Percentiles rank a stretch among this genome's conserved stretches.
Conservation (phyloP, 2,329 filamentous ascomycete genomes). For the Sporothrix brasiliensis region DNA sequence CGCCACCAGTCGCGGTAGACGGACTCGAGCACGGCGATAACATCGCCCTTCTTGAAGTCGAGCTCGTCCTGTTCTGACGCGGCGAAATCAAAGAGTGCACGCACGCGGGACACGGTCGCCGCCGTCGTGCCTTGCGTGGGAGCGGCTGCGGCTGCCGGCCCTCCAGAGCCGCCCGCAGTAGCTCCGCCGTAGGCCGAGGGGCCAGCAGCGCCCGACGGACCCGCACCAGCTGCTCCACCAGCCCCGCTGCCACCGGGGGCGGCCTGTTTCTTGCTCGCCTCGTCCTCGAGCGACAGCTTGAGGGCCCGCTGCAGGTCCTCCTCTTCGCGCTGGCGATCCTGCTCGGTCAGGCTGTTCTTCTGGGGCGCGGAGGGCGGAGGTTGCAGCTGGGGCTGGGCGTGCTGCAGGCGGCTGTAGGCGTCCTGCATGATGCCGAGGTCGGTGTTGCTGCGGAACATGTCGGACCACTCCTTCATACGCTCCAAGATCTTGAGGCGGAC, state of each 20-base stretch:
- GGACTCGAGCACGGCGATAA: conserved; percentile 95
- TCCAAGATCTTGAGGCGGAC: conserved; percentile 97
- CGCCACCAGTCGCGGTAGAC: conserved; percentile 99
- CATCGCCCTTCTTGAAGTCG: conserved; percentile 93
- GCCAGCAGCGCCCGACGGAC: conserved; percentile 19
- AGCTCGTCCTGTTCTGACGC: conserved; percentile 93
- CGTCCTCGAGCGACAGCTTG: conserved; percentile 88
- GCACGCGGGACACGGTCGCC: conserved; percentile 90
- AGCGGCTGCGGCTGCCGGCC: conserved; percentile 1
- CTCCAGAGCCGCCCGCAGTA: conserved; percentile 42
- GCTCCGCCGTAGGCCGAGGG: conserved; percentile 44
- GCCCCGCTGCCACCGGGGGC: conserved; percentile 45
- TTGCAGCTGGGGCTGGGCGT: conserved; percentile 82
- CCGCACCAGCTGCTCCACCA: conserved; percentile 35
- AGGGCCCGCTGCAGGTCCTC: conserved; percentile 97
- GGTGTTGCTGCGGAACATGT: conserved; percentile 87
- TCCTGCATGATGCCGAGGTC: conserved; percentile 98
- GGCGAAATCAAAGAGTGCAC: conserved; percentile 91
- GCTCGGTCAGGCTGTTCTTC: conserved; percentile 86
- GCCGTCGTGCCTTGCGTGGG: conserved; percentile 80
- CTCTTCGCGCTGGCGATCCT: conserved; percentile 92
- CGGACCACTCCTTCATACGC: conserved; percentile 93
- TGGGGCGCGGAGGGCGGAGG: conserved; percentile 82
- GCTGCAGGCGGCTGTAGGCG: conserved; percentile 85
- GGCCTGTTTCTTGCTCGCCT: conserved; percentile 62